Conservation (phyloP, 179 eudicot genomes). For the Silene vulgaris region DNA sequence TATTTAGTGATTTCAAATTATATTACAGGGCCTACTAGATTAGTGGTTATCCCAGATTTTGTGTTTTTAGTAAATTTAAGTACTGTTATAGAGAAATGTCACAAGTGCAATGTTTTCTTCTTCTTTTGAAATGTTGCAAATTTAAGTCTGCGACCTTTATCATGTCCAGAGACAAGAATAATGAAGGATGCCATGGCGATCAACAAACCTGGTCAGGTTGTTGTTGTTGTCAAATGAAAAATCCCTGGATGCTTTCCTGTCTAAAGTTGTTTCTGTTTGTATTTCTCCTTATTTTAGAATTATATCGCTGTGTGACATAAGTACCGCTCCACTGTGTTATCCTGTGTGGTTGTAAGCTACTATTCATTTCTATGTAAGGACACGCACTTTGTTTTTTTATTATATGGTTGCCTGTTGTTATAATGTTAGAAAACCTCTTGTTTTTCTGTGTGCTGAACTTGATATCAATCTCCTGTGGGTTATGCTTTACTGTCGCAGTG, state of each 20-base stretch:
- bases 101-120: too few species aligned
- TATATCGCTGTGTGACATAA: background rate
- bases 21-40: too few species aligned
- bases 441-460: background rate
- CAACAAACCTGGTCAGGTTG: too few species aligned
- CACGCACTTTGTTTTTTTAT: background rate
- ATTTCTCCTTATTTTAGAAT: background rate
- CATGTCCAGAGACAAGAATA: too few species aligned
- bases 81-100: too few species aligned
- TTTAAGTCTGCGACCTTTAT: too few species aligned
- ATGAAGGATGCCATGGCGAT: too few species aligned
- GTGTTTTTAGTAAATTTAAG: too few species aligned
- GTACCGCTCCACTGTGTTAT: background rate
- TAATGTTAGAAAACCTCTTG: background rate
- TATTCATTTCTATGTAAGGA: background rate
- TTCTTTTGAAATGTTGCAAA: too few species aligned
- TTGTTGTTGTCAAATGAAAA: too few species aligned
- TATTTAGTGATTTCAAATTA: too few species aligned
- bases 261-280: background rate
- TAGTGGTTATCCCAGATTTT: too few species aligned
- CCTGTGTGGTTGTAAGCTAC: background rate
- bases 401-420: background rate
- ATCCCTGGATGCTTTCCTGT: background rate
- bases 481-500: conserved; percentile 39
- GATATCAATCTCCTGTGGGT: conserved; percentile 2